Percentiles rank a stretch among this genome's conserved stretches.
These are phyloP conservation scores for Rhododendron molle DNA, from an alignment of 148 eudicot species.

Conservation along the genomic window DNA sequence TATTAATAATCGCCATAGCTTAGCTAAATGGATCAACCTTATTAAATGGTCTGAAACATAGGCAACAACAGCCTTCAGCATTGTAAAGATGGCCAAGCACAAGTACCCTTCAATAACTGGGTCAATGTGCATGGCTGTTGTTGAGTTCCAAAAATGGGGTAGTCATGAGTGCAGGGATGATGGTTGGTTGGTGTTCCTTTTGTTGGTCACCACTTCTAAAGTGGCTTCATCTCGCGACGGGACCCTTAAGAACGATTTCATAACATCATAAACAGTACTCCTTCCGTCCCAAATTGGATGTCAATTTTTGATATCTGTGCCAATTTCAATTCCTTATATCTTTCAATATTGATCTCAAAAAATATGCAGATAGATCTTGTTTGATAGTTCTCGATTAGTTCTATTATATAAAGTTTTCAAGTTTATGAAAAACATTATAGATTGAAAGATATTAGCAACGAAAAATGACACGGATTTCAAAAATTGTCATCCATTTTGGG, in stretches of 20 bases:
- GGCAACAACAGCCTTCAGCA: neutral
- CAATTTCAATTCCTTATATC: too few species aligned
- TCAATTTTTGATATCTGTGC: too few species aligned
- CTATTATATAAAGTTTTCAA: too few species aligned
- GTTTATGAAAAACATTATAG: too few species aligned
- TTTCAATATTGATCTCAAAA: too few species aligned
- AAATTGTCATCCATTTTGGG: too few species aligned
- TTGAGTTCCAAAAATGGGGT: constrained; percentile 1
- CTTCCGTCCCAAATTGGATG: too few species aligned
- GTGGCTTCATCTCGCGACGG: constrained; percentile 69
- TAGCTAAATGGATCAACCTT: neutral
- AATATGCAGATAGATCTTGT: too few species aligned
- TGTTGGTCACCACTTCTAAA: constrained; percentile 35
- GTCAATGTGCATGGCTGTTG: neutral
- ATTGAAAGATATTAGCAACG: too few species aligned
- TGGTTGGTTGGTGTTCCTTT: constrained; percentile 30
- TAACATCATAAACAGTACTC: constrained; percentile 79
- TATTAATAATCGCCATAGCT: neutral
- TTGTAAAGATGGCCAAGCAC: constrained; percentile 9
- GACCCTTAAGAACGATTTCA: constrained; percentile 68
- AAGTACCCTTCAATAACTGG: neutral
- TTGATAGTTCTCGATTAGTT: too few species aligned
- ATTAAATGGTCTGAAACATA: neutral
- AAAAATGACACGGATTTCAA: too few species aligned
- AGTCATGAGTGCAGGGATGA: constrained; percentile 53